Conservation (phyloP, 208 protist species). For the Acanthamoeba triangularis region DNA sequence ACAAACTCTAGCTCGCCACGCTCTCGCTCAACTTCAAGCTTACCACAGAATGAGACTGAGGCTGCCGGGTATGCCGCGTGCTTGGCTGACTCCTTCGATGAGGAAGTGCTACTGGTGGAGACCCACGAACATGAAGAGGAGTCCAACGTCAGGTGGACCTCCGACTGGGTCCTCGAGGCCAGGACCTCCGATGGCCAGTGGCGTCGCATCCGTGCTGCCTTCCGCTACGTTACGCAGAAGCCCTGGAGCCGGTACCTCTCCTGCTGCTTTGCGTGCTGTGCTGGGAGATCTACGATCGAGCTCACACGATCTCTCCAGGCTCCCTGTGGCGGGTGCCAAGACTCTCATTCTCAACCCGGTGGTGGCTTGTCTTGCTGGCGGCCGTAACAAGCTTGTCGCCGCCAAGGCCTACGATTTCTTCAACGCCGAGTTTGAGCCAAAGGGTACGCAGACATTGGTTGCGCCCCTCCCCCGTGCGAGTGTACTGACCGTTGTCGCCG, state of each 20-base stretch:
- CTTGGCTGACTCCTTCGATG: conserved; percentile 81
- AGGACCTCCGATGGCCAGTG: conserved; percentile 78
- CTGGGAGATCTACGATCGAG: background rate
- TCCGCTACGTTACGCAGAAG: conserved; percentile 91
- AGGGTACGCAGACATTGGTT: background rate
- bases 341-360: conserved; percentile 90
- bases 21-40: too few relatives aligned
- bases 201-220: conserved; percentile 82
- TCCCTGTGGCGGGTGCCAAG: conserved; percentile 60
- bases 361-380: conserved; percentile 90
- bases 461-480: too few relatives aligned
- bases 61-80: conserved; percentile 84
- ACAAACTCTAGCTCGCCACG: background rate
- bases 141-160: conserved; percentile 74
- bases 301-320: background rate
- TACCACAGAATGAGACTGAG: conserved; percentile 87
- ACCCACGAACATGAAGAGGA: conserved; percentile 75
- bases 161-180: conserved; percentile 72
- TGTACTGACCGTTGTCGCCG: background rate
- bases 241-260: conserved; percentile 88
- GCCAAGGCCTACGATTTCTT: conserved; percentile 91
- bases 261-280: background rate
- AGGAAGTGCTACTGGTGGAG: conserved; percentile 85
- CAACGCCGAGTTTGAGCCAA: conserved; percentile 83
- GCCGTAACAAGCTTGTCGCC: conserved; percentile 90